A percentile compares a stretch with the other conserved stretches of the same genome.
phyloP scores from a whole-genome alignment of 441 rosid genomes.

The Rhodomyrtus psidioides region DNA sequence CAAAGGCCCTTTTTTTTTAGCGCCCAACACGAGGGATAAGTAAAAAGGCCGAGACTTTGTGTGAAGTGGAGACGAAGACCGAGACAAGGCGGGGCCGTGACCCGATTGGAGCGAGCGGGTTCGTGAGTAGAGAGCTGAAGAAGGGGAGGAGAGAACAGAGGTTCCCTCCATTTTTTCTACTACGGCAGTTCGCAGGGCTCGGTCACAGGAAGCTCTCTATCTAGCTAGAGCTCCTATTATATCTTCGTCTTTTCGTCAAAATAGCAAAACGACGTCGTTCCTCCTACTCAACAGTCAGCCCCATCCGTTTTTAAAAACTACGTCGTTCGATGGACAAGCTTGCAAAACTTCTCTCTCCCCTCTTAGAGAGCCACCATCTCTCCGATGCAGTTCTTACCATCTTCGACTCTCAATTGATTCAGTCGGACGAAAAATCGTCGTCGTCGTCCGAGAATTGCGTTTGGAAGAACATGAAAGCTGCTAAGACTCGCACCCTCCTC shows the following conservation, averaged over 20 bases:
- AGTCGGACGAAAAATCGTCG: not conserved
- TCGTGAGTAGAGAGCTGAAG: not conserved
- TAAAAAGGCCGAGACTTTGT: not conserved
- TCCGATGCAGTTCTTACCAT: not conserved
- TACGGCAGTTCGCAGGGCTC: not conserved
- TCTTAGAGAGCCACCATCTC: not conserved
- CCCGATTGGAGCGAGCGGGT: not conserved
- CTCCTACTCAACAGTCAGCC: too few relatives aligned
- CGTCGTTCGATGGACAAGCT: not conserved
- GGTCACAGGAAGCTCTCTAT: not conserved
- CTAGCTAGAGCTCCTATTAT: not conserved
- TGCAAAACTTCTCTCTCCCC: not conserved
- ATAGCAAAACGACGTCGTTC: not conserved
- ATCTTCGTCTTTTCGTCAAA: not conserved
- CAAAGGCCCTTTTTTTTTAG: not conserved
- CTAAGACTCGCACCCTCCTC: not conserved
- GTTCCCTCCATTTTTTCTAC: constrained; percentile 21
- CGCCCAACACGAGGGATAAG: not conserved
- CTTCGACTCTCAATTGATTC: not conserved
- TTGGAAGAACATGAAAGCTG: not conserved
- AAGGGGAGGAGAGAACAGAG: constrained; percentile 13
- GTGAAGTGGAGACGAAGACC: not conserved
- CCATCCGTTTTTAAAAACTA: not conserved
- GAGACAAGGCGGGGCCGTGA: not conserved
- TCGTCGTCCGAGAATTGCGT: not conserved